Evolutionary conservation across 1,284 basidiomycete species (phyloP).

Genomic region (Cryptococcus floricola): DNA sequence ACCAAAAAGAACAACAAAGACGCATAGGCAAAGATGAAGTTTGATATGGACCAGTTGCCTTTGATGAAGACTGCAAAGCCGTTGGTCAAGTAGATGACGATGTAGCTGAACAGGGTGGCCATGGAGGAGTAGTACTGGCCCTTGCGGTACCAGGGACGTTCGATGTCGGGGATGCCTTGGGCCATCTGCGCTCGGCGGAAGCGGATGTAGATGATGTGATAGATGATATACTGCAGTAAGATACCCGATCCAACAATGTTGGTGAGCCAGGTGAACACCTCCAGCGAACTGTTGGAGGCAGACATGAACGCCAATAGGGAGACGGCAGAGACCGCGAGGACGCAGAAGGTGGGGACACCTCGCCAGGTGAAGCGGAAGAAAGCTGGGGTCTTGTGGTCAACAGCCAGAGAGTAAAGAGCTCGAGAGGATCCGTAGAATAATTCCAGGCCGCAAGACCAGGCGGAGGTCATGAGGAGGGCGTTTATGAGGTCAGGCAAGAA

Average conservation of each 20-base stretch:
- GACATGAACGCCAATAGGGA: not conserved
- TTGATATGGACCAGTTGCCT: slow-evolving; percentile 20
- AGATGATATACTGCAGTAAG: slow-evolving; percentile 2
- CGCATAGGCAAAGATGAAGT: slow-evolving; percentile 26
- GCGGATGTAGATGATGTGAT: slow-evolving; percentile 25
- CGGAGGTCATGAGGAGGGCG: slow-evolving; percentile 20
- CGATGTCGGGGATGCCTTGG: slow-evolving; percentile 19
- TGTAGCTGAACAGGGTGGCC: slow-evolving; percentile 21
- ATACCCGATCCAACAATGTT: slow-evolving; percentile 11
- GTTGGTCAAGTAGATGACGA: slow-evolving; percentile 17
- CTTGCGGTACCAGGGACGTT: not conserved
- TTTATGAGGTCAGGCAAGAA: slow-evolving; percentile 40
- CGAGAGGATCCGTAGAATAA: slow-evolving; percentile 33
- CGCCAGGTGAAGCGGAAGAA: slow-evolving; percentile 17
- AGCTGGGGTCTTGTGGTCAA: slow-evolving; percentile 29
- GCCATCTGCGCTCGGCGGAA: slow-evolving; percentile 27
- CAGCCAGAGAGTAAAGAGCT: slow-evolving; percentile 32
- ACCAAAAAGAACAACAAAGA: not conserved
- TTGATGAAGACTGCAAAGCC: slow-evolving; percentile 25
- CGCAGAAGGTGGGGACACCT: not conserved
- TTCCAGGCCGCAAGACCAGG: slow-evolving; percentile 36
- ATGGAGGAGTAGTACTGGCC: slow-evolving; percentile 17
- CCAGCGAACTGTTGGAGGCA: not conserved
- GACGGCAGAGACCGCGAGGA: slow-evolving; percentile 10
- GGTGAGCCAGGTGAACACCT: slow-evolving; percentile 30